A percentile compares a stretch with the other conserved stretches of the same genome.
Evolutionary conservation across 352 stramenopile genomes (phyloP).

Genomic region (Achlya hypogyna): DNA sequence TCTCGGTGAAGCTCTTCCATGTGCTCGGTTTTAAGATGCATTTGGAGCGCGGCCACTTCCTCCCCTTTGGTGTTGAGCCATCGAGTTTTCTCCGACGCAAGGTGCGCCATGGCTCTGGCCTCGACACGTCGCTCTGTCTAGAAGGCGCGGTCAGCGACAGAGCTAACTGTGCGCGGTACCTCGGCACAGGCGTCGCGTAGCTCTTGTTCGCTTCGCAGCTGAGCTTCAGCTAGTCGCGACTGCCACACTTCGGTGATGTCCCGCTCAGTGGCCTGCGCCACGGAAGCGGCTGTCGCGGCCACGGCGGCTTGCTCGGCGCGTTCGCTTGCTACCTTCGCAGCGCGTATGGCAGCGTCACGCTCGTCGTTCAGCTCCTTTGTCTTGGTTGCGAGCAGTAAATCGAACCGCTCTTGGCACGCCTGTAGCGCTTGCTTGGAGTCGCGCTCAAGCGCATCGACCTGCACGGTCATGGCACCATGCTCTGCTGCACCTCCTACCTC

Average conservation of each 20-base stretch:
- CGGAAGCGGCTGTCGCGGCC: background rate
- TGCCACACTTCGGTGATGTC: background rate
- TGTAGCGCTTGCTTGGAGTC: slow-evolving; percentile 36
- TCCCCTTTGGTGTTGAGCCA: too few relatives aligned
- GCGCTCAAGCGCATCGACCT: background rate
- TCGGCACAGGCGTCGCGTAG: background rate
- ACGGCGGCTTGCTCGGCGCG: background rate
- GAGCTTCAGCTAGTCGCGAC: background rate
- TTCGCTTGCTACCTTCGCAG: background rate
- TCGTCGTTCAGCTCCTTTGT: slow-evolving; percentile 29
- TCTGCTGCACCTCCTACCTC: slow-evolving; percentile 29
- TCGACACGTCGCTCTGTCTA: too few relatives aligned
- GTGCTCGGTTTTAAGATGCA: too few relatives aligned
- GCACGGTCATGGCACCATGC: background rate
- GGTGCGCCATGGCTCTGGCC: too few relatives aligned
- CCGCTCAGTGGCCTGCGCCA: background rate
- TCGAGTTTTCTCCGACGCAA: too few relatives aligned
- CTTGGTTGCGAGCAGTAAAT: slow-evolving; percentile 28
- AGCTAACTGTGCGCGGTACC: background rate
- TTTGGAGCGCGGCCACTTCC: too few relatives aligned
- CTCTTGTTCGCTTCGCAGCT: background rate
- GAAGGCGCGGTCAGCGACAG: too few relatives aligned
- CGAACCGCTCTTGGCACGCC: slow-evolving; percentile 52
- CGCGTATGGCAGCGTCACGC: slow-evolving; percentile 27
- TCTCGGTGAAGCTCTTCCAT: too few relatives aligned